Conservation (phyloP, 805 yeast genomes). For the Ascoidea rubescens region DNA sequence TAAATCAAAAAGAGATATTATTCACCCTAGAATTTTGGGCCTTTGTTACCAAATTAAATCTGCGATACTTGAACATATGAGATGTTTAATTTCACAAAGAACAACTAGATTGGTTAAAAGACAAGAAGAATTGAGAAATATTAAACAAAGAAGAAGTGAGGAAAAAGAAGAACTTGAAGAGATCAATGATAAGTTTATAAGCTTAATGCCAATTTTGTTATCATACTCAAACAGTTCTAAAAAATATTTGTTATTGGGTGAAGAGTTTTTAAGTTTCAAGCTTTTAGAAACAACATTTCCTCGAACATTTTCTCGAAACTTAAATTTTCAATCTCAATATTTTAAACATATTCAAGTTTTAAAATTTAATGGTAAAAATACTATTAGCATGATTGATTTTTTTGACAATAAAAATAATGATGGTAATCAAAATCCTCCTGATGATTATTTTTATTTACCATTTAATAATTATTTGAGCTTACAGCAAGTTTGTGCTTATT, state of each 20-base stretch:
- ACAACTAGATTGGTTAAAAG: not conserved
- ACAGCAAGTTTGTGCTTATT: slow-evolving; percentile 9
- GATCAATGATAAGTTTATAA: slow-evolving; percentile 1
- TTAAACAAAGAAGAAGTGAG: not conserved
- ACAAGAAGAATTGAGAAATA: slow-evolving; percentile 2
- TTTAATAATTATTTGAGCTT: slow-evolving; percentile 5
- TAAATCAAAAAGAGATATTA: not conserved
- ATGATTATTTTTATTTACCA: slow-evolving; percentile 6
- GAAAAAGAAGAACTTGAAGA: slow-evolving; percentile 6
- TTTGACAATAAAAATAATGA: slow-evolving; percentile 5
- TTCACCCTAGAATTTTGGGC: slow-evolving; percentile 1
- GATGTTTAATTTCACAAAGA: slow-evolving; percentile 1
- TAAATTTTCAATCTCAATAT: slow-evolving; percentile 1
- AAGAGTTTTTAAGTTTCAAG: slow-evolving; percentile 2
- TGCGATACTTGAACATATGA: slow-evolving; percentile 4
- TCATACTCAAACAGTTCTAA: slow-evolving; percentile 2
- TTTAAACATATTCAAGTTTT: not conserved
- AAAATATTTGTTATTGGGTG: slow-evolving; percentile 6
- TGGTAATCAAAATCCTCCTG: slow-evolving; percentile 1
- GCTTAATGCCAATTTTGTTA: slow-evolving; percentile 2
- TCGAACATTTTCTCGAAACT: slow-evolving; percentile 3
- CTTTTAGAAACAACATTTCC: slow-evolving; percentile 4
- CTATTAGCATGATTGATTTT: slow-evolving; percentile 6
- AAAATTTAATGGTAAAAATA: not conserved
- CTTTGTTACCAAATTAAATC: slow-evolving; percentile 8